Base-by-base conservation (phyloP, 2,329 filamentous ascomycete genomes). In the Fusarium xylarioides region DNA sequence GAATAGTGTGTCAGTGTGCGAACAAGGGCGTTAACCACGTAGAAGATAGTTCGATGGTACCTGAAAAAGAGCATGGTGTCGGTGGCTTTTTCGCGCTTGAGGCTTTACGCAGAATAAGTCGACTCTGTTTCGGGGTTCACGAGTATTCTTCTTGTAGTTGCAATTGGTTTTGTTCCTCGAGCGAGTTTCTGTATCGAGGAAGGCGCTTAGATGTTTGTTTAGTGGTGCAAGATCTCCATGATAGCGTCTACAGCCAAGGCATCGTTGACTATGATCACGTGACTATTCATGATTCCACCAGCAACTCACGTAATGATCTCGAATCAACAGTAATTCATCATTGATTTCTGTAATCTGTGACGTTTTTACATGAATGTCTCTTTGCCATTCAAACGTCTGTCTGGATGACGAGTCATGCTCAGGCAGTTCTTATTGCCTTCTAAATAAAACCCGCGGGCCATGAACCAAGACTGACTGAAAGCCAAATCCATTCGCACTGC, bases 61-160 rank as follows among this genome's bases (percentile, higher is more conserved):
- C 83, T 85, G 75, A 85, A 85, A 79, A 85, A 85, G 71, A 85
- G 82, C 83, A 85, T 85, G 54, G 73, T 83, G 43, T 71, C 44
- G 78, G 67, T 61, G 61, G 52, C 28, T 54, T 46, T 53, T 55
- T 50, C 28, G 44, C 50, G 35, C 15, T 38, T 43, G 46, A 2
- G 19, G 19, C 19, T 42, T 34, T 16, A n/a, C 46, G 21, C n/a
- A 5, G 11, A 16, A 30, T 21, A 6, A 23, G 15, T 7, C 28
- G 30, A 47, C 18, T 40, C 11, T 26, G 11, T 42, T 44, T 15
- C 1, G 1, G 4, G 26, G 7, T 4, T n/a, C 9, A 15, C 0
- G n/a, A 18, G 5, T 23, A 10, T 7, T 19, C 5, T 4, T 6
- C 32, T 26, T 47, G 14, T 52, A 15, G 14, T 7, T 26, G 6